Percentiles rank a stretch among this genome's conserved stretches.
phyloP scores from a whole-genome alignment of 1,284 basidiomycete genomes.

The Apiotrichum domesticum region DNA sequence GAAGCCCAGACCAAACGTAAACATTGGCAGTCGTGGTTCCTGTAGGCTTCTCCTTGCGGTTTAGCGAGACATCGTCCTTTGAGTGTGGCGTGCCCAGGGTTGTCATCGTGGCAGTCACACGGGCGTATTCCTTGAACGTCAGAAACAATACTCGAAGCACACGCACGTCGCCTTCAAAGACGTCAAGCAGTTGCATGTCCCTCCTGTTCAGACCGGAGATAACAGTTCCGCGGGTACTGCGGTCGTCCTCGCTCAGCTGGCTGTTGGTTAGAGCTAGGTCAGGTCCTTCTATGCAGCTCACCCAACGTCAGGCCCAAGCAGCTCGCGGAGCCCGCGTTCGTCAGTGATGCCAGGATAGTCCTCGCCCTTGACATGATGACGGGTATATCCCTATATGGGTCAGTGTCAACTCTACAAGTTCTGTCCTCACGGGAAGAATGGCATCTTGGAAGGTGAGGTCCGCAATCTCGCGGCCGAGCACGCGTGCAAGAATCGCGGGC shows the following conservation, averaged over 20 bases:
- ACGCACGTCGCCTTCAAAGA: constrained; percentile 60
- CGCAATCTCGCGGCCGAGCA: constrained; percentile 57
- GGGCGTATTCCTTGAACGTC: constrained; percentile 60
- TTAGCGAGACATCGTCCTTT: constrained; percentile 1
- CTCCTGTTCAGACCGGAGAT: constrained; percentile 58
- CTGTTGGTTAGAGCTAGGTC: constrained; percentile 32
- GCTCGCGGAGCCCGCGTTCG: constrained; percentile 8
- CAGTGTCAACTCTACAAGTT: constrained; percentile 1
- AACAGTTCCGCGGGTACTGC: constrained; percentile 62
- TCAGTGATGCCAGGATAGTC: constrained; percentile 75
- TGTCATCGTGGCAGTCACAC: constrained; percentile 55
- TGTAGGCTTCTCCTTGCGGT: constrained; percentile 2
- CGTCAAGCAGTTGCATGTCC: constrained; percentile 61
- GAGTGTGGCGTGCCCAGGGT: constrained; percentile 48
- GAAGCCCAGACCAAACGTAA: constrained; percentile 61
- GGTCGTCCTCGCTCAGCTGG: constrained; percentile 45
- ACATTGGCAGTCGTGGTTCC: constrained; percentile 51
- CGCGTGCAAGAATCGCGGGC: constrained; percentile 60
- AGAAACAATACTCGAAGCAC: neutral
- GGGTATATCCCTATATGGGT: constrained; percentile 60
- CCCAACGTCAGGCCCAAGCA: constrained; percentile 12
- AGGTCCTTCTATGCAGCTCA: neutral
- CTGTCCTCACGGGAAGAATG: constrained; percentile 48
- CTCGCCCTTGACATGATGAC: constrained; percentile 58
- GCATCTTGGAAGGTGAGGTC: constrained; percentile 58